Conservation (phyloP, 169 alveolate genomes). For the Neospora caninum region DNA sequence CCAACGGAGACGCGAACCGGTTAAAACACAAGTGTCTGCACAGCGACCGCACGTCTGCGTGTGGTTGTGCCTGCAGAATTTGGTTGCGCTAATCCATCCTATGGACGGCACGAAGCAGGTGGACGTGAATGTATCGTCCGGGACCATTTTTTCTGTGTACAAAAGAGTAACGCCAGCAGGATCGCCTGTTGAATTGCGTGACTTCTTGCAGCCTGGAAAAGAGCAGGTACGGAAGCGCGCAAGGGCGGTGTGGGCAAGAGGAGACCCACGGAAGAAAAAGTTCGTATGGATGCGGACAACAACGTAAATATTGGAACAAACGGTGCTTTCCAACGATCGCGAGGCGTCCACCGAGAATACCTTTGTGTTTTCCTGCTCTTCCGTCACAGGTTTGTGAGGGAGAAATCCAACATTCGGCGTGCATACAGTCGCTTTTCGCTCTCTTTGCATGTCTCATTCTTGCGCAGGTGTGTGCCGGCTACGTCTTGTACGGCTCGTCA, state of each 20-base stretch:
- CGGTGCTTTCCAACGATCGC: background rate
- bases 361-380: background rate
- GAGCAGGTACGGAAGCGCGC: constrained; percentile 49
- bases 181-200: constrained; percentile 64
- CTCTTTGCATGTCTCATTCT: background rate
- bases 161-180: constrained; percentile 48
- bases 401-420: too few species aligned
- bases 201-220: constrained; percentile 74
- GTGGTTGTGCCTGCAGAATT: background rate
- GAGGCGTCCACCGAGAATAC: background rate
- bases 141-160: constrained; percentile 84
- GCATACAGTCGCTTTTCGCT: too few species aligned
- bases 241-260: background rate
- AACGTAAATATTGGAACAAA: background rate
- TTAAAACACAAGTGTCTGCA: too few species aligned
- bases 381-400: too few species aligned
- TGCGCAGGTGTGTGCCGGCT: constrained; percentile 75
- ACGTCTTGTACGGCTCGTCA: constrained; percentile 77
- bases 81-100: constrained; percentile 81
- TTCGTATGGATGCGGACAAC: background rate
- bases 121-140: constrained; percentile 83
- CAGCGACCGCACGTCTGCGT: too few species aligned
- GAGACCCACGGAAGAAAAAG: too few species aligned
- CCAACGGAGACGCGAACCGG: too few species aligned
- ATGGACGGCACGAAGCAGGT: constrained; percentile 84